phyloP scores from a whole-genome alignment of 345 rosid genomes.

The Rhodamnia argentea region DNA sequence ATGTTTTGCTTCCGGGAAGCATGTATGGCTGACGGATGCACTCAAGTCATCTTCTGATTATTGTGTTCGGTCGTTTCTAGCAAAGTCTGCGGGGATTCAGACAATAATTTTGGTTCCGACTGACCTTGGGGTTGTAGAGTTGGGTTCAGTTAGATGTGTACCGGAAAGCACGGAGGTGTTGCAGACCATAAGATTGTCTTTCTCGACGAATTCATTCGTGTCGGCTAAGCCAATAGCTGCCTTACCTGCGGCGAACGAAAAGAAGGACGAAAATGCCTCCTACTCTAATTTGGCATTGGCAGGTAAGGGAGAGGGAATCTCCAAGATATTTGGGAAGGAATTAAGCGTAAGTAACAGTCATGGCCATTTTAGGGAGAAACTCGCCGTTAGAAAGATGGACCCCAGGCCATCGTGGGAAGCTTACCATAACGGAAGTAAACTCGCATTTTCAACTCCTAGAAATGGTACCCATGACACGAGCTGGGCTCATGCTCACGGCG shows the following conservation, averaged over 20 bases:
- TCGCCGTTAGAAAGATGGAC: slow-evolving; percentile 78
- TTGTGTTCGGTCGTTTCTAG: slow-evolving; percentile 78
- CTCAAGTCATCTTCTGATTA: slow-evolving; percentile 43
- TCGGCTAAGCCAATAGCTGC: slow-evolving; percentile 22
- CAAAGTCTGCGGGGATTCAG: slow-evolving; percentile 71
- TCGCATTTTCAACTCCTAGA: slow-evolving; percentile 26
- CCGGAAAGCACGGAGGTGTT: slow-evolving; percentile 57
- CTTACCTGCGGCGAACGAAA: slow-evolving; percentile 20
- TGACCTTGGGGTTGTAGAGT: slow-evolving; percentile 83
- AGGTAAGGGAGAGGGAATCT: slow-evolving; percentile 33
- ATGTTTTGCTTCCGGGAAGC: slow-evolving; percentile 70
- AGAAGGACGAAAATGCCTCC: slow-evolving; percentile 21
- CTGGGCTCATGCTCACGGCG: slow-evolving; percentile 45
- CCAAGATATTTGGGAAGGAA: slow-evolving; percentile 79
- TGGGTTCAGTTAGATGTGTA: slow-evolving; percentile 80
- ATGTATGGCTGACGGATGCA: slow-evolving; percentile 60
- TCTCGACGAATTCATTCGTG: slow-evolving; percentile 31
- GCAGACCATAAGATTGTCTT: slow-evolving; percentile 38
- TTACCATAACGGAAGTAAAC: slow-evolving; percentile 33
- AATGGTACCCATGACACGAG: slow-evolving; percentile 37
- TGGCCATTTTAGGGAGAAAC: slow-evolving; percentile 64
- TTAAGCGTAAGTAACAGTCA: slow-evolving; percentile 25
- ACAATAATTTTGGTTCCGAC: slow-evolving; percentile 81
- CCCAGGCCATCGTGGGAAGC: slow-evolving; percentile 50
- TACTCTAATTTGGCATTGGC: slow-evolving; percentile 2